Evolutionary conservation across 2,329 filamentous ascomycete species (phyloP).

Genomic region (Elsinoe ampelina): DNA sequence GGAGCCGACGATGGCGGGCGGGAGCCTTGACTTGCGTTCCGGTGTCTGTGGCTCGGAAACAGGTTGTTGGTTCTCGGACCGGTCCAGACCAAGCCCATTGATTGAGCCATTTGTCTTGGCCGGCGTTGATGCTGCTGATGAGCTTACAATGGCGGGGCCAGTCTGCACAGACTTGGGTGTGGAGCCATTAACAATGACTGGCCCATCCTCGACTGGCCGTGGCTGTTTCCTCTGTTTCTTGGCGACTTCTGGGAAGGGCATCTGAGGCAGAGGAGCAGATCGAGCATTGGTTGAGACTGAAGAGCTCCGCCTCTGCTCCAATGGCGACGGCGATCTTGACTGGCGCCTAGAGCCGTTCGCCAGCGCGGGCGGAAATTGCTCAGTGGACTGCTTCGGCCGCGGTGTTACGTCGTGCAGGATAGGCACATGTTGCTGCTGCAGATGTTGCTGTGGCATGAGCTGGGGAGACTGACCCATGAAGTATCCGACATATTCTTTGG

Average conservation of each 20-base stretch:
- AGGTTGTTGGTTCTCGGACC: not conserved
- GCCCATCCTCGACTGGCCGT: constrained; percentile 22
- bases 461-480: constrained; percentile 37
- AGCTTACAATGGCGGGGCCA: not conserved
- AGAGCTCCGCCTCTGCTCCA: constrained; percentile 35
- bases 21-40: not conserved
- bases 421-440: constrained; percentile 23
- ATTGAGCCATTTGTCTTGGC: not conserved
- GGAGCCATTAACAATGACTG: constrained; percentile 35
- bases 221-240: constrained; percentile 11
- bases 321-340: constrained; percentile 40
- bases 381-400: constrained; percentile 35
- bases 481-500: constrained; percentile 44
- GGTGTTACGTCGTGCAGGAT: constrained; percentile 30
- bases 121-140: not conserved
- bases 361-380: constrained; percentile 28
- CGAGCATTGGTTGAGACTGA: constrained; percentile 24
- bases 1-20: not conserved
- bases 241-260: constrained; percentile 6
- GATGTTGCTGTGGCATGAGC: constrained; percentile 27
- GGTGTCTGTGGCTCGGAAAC: constrained; percentile 9
- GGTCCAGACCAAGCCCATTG: not conserved
- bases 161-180: constrained; percentile 13
- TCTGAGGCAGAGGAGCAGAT: constrained; percentile 18
- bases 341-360: constrained; percentile 27